A percentile compares a stretch with the other conserved stretches of the same genome.
Evolutionary conservation across 495 filamentous ascomycete genomes (phyloP).

Genomic region (Aspergillus nidulans): DNA sequence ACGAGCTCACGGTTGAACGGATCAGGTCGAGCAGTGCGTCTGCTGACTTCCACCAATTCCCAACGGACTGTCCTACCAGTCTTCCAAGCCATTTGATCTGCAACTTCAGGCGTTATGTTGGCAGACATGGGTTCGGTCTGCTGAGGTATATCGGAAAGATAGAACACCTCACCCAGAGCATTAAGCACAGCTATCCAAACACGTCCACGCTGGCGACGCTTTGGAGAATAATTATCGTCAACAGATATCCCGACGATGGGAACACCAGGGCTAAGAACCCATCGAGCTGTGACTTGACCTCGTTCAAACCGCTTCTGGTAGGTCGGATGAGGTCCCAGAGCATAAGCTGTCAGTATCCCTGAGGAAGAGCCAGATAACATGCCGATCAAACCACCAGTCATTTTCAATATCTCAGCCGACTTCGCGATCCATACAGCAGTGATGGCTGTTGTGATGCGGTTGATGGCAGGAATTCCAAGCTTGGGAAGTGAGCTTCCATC

Average conservation of each 20-base stretch:
- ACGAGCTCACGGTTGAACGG: slow-evolving; percentile 55
- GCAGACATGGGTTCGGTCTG: slow-evolving; percentile 27
- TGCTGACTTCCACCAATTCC: slow-evolving; percentile 72
- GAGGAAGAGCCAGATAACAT: slow-evolving; percentile 81
- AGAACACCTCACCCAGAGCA: slow-evolving; percentile 88
- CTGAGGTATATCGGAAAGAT: slow-evolving; percentile 63
- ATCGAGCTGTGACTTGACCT: slow-evolving; percentile 77
- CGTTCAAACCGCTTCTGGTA: slow-evolving; percentile 62
- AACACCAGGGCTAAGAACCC: slow-evolving; percentile 87
- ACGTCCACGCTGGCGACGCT: slow-evolving; percentile 61
- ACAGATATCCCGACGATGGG: slow-evolving; percentile 83
- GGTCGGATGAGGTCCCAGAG: slow-evolving; percentile 63
- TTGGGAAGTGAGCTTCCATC: slow-evolving; percentile 42
- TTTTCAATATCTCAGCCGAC: slow-evolving; percentile 59
- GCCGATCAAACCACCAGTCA: slow-evolving; percentile 73
- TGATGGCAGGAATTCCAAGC: slow-evolving; percentile 70
- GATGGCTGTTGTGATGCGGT: slow-evolving; percentile 55
- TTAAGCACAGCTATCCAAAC: slow-evolving; percentile 87
- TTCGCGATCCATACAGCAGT: slow-evolving; percentile 92
- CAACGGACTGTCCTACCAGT: slow-evolving; percentile 73
- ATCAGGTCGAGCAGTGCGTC: slow-evolving; percentile 66
- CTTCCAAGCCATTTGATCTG: slow-evolving; percentile 70
- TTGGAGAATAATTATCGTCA: slow-evolving; percentile 71
- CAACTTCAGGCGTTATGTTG: slow-evolving; percentile 35
- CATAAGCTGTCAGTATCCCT: slow-evolving; percentile 80